phyloP scores from a whole-genome alignment of 1,139 yeast genomes.

The Geotrichum phurueaensis region DNA sequence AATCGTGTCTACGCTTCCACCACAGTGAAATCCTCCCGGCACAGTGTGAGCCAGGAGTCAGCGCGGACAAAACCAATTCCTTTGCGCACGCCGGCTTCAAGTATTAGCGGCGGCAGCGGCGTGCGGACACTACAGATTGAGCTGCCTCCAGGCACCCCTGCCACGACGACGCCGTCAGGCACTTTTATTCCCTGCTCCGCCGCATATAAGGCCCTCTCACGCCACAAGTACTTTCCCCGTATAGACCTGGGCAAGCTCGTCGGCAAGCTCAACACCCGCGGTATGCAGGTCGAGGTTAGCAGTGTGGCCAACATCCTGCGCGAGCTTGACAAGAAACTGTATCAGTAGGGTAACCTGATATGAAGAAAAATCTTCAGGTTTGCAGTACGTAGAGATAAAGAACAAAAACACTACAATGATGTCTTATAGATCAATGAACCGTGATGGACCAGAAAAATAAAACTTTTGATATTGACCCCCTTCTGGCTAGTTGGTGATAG shows the following conservation, averaged over 20 bases:
- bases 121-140: not conserved
- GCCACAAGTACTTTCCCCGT: slow-evolving; percentile 67
- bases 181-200: slow-evolving; percentile 82
- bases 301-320: slow-evolving; percentile 76
- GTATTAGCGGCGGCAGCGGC: slow-evolving; percentile 2
- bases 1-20: slow-evolving; percentile 29
- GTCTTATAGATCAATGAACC: no score
- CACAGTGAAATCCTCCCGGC: slow-evolving; percentile 5
- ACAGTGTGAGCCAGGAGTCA: not conserved
- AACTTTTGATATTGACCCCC: no score
- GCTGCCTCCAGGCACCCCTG: not conserved
- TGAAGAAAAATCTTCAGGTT: no score
- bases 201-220: slow-evolving; percentile 75
- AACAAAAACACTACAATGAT: no score
- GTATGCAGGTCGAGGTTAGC: slow-evolving; percentile 84
- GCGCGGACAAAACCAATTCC: not conserved
- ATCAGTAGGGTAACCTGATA: slow-evolving; percentile 25
- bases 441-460: no score
- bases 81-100: not conserved
- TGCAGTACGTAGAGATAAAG: no score
- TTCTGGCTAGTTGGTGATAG: no score
- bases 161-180: slow-evolving; percentile 29
- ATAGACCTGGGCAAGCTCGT: slow-evolving; percentile 71
- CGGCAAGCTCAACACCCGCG: slow-evolving; percentile 68
- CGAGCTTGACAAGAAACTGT: slow-evolving; percentile 66